These are phyloP conservation scores for Podospora anserina DNA, from an alignment of 495 filamentous ascomycete genomes.

Conservation along the genomic window DNA sequence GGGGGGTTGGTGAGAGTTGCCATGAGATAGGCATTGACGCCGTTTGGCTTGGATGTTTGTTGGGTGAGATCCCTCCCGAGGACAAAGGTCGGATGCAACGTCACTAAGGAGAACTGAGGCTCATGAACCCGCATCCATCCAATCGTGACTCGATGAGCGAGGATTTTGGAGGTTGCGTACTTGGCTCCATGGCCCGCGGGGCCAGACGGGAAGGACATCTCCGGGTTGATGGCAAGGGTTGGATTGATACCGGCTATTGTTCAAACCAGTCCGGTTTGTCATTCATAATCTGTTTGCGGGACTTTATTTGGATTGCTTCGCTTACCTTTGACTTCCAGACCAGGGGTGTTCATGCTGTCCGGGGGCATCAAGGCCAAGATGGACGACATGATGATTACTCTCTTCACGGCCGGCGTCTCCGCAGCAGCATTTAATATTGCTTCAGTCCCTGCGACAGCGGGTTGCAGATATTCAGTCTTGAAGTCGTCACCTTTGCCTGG, in stretches of 20 bases:
- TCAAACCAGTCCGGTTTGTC: background rate
- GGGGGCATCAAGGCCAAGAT: slow-evolving; percentile 16
- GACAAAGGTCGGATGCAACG: slow-evolving; percentile 28
- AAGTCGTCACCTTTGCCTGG: slow-evolving; percentile 21
- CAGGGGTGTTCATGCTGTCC: slow-evolving; percentile 3
- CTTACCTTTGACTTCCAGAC: slow-evolving; percentile 16
- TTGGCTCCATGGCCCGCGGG: slow-evolving; percentile 16
- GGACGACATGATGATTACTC: slow-evolving; percentile 17
- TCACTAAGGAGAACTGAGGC: slow-evolving; percentile 27
- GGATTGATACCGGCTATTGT: slow-evolving; percentile 13
- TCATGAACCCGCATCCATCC: slow-evolving; percentile 25
- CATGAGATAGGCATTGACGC: slow-evolving; percentile 14
- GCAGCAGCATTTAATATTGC: slow-evolving; percentile 16
- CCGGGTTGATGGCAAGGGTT: slow-evolving; percentile 10
- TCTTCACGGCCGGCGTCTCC: slow-evolving; percentile 9
- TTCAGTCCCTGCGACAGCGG: slow-evolving; percentile 19
- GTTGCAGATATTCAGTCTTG: slow-evolving; percentile 20
- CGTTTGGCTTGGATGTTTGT: background rate
- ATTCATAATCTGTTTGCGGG: background rate
- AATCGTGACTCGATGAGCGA: slow-evolving; percentile 26
- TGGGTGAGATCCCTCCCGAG: slow-evolving; percentile 16
- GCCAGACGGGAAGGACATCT: slow-evolving; percentile 16
- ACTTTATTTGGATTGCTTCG: background rate
- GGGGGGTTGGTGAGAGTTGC: slow-evolving; percentile 32
- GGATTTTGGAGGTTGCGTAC: slow-evolving; percentile 23